Evolutionary conservation across 176 grass and related monocot genomes (phyloP), one percentile per base, ranked within the genome.

Genomic region (Phyllostachys edulis): DNA sequence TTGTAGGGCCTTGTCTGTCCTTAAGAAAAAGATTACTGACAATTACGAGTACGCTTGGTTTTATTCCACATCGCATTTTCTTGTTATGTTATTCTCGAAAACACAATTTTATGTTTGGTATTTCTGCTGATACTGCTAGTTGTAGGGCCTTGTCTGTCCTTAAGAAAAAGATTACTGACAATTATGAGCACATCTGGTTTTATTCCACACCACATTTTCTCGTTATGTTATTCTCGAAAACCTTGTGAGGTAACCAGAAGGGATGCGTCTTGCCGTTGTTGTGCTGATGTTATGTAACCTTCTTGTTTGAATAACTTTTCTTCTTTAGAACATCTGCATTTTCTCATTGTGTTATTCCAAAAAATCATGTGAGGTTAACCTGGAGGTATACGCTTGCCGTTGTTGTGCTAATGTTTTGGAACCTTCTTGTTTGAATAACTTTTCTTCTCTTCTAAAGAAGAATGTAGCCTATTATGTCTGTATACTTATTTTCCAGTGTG

Each of bases 201-300:
- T 52, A 15, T 51, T 54, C 27, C 56, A 41, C 4, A 3, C 23
- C 26, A 14, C 57, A 62, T 40, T 27, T 85, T 71, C 20, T 71
- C 18, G 55, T 85, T 18, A 85, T 68, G 60, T 50, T 57, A 69
- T 52, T 71, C 50, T 63, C 45, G 41, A 42, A 50, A 67, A 76
- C 5, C 46, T 41, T 54, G 21, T 39, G 38, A 42, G 39, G 32
- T 64, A 75, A 64, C 20, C 63, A 63, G 21, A 20, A 71, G n/a
- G 34, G 18, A 49, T 29, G 9, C 0, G 2, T 38, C 50, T 56
- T 59, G 7, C 26, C 34, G 21, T 61, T 69, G 6, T 39, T 50
- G 52, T 70, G 41, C 67, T 63, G 41, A 51, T 32, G 41, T 73
- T 44, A 18, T 38, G 12, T 13, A 50, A 32, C 12, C 6, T 49